phyloP scores from a whole-genome alignment of 2,329 filamentous ascomycete genomes.

The Tolypocladium capitatum region DNA sequence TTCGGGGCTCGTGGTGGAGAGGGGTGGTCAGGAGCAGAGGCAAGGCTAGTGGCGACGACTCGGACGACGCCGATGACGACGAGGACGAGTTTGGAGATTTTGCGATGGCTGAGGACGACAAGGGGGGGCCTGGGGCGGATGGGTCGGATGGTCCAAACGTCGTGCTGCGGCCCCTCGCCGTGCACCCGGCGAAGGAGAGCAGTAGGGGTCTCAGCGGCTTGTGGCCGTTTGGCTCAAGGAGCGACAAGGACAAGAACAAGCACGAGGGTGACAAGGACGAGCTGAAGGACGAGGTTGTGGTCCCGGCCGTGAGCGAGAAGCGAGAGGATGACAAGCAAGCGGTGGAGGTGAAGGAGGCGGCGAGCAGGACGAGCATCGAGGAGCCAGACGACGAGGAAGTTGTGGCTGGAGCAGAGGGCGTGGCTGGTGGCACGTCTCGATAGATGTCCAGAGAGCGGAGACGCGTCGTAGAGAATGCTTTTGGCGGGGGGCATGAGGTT shows the following conservation, averaged over 20 bases:
- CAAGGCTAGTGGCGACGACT: slow-evolving; percentile 31
- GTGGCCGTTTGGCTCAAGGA: slow-evolving; percentile 41
- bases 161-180: slow-evolving; percentile 41
- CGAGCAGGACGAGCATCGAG: slow-evolving; percentile 43
- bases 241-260: slow-evolving; percentile 15
- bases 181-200: slow-evolving; percentile 34
- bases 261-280: slow-evolving; percentile 16
- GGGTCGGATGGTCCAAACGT: slow-evolving; percentile 24
- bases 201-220: slow-evolving; percentile 35
- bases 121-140: slow-evolving; percentile 7
- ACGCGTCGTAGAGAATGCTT: neutral
- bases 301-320: slow-evolving; percentile 2
- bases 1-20: slow-evolving; percentile 36
- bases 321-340: slow-evolving; percentile 28
- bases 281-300: slow-evolving; percentile 9
- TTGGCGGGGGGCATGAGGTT: neutral
- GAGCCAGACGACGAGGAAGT: slow-evolving; percentile 43
- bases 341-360: slow-evolving; percentile 39
- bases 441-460: neutral
- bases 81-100: slow-evolving; percentile 59
- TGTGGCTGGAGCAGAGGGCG: slow-evolving; percentile 16
- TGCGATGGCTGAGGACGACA: slow-evolving; percentile 45
- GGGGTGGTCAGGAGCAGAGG: slow-evolving; percentile 23
- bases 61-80: slow-evolving; percentile 40
- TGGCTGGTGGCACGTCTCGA: slow-evolving; percentile 1